These are phyloP conservation scores for Pseudogymnoascus sp. DNA, from an alignment of 2,329 filamentous ascomycete species.

Conservation along the genomic window DNA sequence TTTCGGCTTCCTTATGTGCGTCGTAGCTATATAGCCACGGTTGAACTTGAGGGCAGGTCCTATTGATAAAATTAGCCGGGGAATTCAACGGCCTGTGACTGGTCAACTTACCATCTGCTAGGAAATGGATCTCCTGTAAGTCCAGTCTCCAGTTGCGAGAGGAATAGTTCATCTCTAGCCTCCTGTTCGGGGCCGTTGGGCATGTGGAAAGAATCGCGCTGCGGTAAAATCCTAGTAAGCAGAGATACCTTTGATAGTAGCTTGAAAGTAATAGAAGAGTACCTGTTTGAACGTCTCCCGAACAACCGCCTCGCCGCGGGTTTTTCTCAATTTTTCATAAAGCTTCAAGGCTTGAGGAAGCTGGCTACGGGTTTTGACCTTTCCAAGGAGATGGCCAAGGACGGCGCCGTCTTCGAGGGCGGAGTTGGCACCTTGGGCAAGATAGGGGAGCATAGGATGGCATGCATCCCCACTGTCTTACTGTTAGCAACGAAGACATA, in stretches of 20 bases:
- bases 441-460: constrained; percentile 57
- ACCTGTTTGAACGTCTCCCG: background rate
- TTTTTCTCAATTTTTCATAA: constrained; percentile 42
- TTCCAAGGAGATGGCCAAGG: constrained; percentile 43
- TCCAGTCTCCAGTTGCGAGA: background rate
- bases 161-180: constrained; percentile 7
- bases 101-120: background rate
- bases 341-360: constrained; percentile 20
- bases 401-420: constrained; percentile 50
- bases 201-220: constrained; percentile 8
- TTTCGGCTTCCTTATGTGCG: background rate
- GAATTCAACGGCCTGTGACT: background rate
- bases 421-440: constrained; percentile 49
- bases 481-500: constrained; percentile 44
- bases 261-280: background rate
- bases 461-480: constrained; percentile 46
- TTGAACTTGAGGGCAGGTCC: background rate
- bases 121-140: background rate
- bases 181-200: constrained; percentile 6
- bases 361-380: constrained; percentile 33
- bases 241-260: background rate
- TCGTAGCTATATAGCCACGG: background rate
- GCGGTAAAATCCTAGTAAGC: background rate
- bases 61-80: background rate
- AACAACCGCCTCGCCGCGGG: constrained; percentile 40